These are phyloP conservation scores for Vaccinium vitisidaea DNA, from an alignment of 148 eudicot genomes.

Conservation along the genomic window DNA sequence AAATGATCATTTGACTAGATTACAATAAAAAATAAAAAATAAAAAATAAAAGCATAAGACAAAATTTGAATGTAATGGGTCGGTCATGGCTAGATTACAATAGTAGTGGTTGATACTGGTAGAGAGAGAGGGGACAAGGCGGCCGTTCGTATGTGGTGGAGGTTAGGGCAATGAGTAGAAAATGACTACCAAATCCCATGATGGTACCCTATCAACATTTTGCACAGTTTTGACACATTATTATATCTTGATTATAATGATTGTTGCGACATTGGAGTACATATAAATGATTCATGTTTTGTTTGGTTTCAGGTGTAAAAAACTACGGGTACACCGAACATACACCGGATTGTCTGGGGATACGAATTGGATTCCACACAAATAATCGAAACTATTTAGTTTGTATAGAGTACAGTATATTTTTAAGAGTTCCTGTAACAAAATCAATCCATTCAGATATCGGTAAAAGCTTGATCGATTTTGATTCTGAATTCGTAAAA, in stretches of 20 bases:
- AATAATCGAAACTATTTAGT: too few species aligned
- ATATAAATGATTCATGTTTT: not conserved
- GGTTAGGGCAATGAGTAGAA: slow-evolving; percentile 4
- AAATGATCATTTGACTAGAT: too few species aligned
- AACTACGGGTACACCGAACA: too few species aligned
- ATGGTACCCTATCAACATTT: not conserved
- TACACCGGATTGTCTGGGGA: too few species aligned
- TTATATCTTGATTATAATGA: not conserved
- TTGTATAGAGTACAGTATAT: too few species aligned
- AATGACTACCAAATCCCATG: not conserved
- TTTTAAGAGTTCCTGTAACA: too few species aligned
- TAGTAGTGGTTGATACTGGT: not conserved
- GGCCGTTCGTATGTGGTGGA: not conserved
- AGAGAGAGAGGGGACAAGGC: not conserved
- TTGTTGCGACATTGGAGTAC: too few species aligned
- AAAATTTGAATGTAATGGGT: not conserved
- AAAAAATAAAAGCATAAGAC: not conserved
- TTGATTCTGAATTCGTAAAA: too few species aligned
- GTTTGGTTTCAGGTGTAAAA: not conserved
- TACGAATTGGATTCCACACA: too few species aligned
- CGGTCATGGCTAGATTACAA: not conserved
- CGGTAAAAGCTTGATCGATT: too few species aligned
- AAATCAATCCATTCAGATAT: too few species aligned
- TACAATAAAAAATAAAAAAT: not conserved
- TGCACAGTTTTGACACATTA: not conserved